Evolutionary conservation across 2,329 filamentous ascomycete genomes (phyloP).

Genomic region (Fusarium sp.): DNA sequence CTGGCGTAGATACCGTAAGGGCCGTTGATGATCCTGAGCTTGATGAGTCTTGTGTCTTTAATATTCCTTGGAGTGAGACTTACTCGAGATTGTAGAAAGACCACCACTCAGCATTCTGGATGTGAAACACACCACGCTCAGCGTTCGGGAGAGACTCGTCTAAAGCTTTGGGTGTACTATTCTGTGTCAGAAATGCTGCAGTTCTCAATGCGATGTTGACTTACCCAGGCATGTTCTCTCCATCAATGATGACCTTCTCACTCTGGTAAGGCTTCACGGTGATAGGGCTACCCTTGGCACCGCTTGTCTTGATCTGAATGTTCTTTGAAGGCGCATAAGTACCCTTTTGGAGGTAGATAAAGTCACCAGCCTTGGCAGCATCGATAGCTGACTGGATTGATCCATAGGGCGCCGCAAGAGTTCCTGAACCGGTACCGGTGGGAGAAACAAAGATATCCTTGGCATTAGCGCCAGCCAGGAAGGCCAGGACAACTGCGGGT

Average conservation of each 20-base stretch:
- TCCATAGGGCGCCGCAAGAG: conserved; percentile 56
- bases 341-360: conserved; percentile 61
- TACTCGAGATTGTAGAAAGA: conserved; percentile 57
- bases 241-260: conserved; percentile 62
- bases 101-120: conserved; percentile 61
- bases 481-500: conserved; percentile 23
- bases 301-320: conserved; percentile 62
- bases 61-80: rapidly evolving
- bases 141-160: conserved; percentile 56
- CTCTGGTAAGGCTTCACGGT: conserved; percentile 58
- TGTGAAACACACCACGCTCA: conserved; percentile 62
- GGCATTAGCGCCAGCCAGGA: conserved; percentile 37
- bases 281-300: conserved; percentile 57
- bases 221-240: conserved; percentile 53
- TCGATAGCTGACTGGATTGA: conserved; percentile 63
- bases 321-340: conserved; percentile 62
- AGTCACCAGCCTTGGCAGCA: conserved; percentile 61
- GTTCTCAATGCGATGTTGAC: not conserved
- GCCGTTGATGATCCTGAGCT: conserved; percentile 51
- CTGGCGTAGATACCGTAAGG: conserved; percentile 56
- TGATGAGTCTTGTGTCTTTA: not conserved
- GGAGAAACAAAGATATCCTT: conserved; percentile 62
- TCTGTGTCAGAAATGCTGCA: conserved; percentile 31
- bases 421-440: conserved; percentile 57
- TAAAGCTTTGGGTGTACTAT: conserved; percentile 58